phyloP scores from a whole-genome alignment of 2,329 filamentous ascomycete species.

The Fusarium denticulatum region DNA sequence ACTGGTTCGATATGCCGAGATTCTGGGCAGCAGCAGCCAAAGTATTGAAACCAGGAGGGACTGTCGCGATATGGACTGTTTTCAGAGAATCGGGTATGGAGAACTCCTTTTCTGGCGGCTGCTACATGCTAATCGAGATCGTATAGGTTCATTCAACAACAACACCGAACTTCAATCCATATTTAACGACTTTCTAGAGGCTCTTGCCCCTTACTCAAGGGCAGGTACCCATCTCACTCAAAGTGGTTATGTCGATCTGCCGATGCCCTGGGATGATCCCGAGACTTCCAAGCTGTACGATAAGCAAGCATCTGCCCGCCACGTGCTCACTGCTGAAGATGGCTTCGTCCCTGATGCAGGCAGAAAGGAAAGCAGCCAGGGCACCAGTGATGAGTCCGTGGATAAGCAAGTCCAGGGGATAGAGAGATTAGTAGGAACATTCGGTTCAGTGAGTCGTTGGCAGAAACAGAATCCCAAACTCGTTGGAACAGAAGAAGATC shows the following conservation, averaged over 20 bases:
- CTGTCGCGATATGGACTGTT: conserved; percentile 1
- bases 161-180: neutral
- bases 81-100: neutral
- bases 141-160: accelerated
- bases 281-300: neutral
- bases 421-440: neutral
- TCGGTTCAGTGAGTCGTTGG: neutral
- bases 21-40: conserved; percentile 10
- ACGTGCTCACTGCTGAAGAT: neutral
- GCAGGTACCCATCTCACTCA: neutral
- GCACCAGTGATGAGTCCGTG: accelerated
- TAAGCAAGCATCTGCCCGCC: neutral
- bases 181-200: neutral
- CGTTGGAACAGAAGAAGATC: neutral
- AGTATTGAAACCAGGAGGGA: neutral
- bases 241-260: neutral
- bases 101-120: accelerated
- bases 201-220: neutral
- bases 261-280: conserved; percentile 7
- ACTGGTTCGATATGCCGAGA: conserved; percentile 16
- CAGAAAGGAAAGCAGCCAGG: accelerated
- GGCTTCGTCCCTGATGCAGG: accelerated
- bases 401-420: neutral
- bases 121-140: accelerated
- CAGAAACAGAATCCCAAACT: neutral